These are phyloP conservation scores for Gleditsia sinensis DNA, from an alignment of 306 rosid species.

Conservation along the genomic window DNA sequence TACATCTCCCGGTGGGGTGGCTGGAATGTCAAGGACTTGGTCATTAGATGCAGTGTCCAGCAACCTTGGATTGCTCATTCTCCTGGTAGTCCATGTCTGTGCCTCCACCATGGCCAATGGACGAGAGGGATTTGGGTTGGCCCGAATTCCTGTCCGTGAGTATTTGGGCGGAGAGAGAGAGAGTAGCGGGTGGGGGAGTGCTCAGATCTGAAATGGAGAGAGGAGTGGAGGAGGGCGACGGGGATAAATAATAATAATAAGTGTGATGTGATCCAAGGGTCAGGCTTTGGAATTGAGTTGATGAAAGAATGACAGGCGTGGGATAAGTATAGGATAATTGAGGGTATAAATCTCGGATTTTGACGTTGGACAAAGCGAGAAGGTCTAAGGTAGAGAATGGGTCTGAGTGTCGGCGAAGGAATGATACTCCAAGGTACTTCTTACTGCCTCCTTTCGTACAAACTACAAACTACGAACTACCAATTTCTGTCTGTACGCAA, in stretches of 20 bases:
- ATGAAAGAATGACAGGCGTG: not conserved
- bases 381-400: not conserved
- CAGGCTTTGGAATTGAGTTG: not conserved
- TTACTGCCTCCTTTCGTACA: too few relatives aligned
- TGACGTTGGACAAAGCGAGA: not conserved
- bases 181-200: not conserved
- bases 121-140: not conserved
- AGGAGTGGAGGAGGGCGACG: not conserved
- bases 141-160: not conserved
- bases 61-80: constrained; percentile 85
- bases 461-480: too few relatives aligned
- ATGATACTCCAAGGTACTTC: not conserved
- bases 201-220: constrained; percentile 8
- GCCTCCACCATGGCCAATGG: constrained; percentile 16
- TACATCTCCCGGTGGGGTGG: constrained; percentile 63
- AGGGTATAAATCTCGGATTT: not conserved
- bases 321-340: constrained; percentile 5
- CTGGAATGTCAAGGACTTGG: constrained; percentile 70
- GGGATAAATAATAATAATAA: not conserved
- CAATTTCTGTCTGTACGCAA: too few relatives aligned
- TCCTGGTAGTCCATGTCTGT: constrained; percentile 23
- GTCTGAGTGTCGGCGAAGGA: not conserved
- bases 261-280: constrained; percentile 32
- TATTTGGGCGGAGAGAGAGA: not conserved
- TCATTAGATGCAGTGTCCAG: constrained; percentile 45